Conservation (phyloP, 371 early-diverging fungal species). For the Mucor lusitanicus region DNA sequence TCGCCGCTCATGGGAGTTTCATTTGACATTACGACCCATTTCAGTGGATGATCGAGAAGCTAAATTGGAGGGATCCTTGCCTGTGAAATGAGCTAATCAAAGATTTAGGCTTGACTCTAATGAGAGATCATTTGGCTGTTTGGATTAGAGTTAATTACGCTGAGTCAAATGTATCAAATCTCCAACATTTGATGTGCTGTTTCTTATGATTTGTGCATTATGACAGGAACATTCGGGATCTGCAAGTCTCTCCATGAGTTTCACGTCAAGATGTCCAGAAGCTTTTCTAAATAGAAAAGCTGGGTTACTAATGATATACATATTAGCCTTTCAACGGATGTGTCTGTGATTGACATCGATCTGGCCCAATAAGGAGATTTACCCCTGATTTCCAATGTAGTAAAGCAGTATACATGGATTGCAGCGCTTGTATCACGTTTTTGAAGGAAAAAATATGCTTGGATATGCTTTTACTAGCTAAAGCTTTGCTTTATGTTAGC, state of each 20-base stretch:
- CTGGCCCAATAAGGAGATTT: no score
- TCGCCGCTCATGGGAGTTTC: not conserved
- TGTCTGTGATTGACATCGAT: no score
- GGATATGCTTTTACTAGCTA: no score
- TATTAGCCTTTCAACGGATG: not conserved
- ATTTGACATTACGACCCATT: not conserved
- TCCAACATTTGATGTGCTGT: not conserved
- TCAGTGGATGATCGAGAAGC: not conserved
- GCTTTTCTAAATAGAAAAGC: not conserved
- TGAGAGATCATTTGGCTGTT: not conserved
- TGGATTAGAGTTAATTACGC: not conserved
- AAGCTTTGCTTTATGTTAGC: no score
- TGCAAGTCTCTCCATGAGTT: not conserved
- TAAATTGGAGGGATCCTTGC: not conserved
- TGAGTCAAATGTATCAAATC: not conserved
- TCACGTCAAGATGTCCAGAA: no score
- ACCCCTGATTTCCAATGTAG: no score
- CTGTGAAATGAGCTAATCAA: not conserved
- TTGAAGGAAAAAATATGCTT: no score
- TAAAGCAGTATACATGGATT: no score
- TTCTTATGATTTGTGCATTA: not conserved
- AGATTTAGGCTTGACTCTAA: not conserved
- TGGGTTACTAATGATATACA: not conserved
- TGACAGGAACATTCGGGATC: not conserved
- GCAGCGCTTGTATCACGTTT: no score